These are phyloP conservation scores for Silene conica DNA, from an alignment of 148 eudicot species.

Conservation along the genomic window DNA sequence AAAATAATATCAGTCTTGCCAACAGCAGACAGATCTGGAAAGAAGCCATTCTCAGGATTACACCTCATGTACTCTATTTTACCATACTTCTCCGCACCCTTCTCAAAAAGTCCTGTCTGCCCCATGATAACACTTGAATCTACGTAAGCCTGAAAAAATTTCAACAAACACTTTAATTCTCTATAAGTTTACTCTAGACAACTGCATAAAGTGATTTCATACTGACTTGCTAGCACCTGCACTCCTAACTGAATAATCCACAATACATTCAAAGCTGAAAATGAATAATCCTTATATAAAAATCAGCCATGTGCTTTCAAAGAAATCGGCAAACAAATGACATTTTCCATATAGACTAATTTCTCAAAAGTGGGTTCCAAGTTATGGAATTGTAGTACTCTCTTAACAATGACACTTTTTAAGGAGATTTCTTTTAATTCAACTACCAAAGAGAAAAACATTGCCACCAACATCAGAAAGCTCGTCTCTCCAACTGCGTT, in stretches of 20 bases:
- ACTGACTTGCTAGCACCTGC: not conserved
- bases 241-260: not conserved
- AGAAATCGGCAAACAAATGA: not conserved
- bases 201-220: not conserved
- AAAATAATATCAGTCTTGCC: slow-evolving; percentile 77
- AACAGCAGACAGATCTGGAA: slow-evolving; percentile 73
- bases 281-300: not conserved
- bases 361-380: no score
- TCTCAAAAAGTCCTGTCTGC: slow-evolving; percentile 67
- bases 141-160: slow-evolving; percentile 65
- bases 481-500: no score
- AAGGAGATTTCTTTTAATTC: no score
- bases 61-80: slow-evolving; percentile 94
- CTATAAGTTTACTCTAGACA: not conserved
- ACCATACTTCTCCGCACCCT: slow-evolving; percentile 61
- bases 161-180: not conserved
- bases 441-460: no score
- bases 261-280: not conserved
- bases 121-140: slow-evolving; percentile 94
- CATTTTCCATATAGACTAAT: no score
- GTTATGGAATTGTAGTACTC: no score
- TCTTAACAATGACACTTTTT: no score
- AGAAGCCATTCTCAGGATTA: slow-evolving; percentile 86
- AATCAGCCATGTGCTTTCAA: not conserved
- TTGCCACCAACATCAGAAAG: no score